Percentiles rank a stretch among this genome's conserved stretches.
These are phyloP conservation scores for Hirschioporus abietinus DNA, from an alignment of 768 basidiomycete genomes.

Conservation along the genomic window DNA sequence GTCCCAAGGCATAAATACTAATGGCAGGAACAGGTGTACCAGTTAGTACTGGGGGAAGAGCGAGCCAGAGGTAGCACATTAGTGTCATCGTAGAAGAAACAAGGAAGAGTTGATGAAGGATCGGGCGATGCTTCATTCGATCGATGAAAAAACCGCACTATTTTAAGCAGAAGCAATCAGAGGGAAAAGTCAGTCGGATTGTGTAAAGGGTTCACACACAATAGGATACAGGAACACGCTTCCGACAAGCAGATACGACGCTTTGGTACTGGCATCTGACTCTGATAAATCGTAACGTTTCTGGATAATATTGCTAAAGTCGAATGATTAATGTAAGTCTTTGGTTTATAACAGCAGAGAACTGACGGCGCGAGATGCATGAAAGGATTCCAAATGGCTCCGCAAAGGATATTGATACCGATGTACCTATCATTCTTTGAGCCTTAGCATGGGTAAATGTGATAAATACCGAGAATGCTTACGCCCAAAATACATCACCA, in stretches of 20 bases:
- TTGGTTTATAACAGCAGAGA: not conserved
- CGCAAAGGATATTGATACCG: slow-evolving; percentile 69
- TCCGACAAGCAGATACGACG: slow-evolving; percentile 68
- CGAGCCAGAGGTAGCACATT: slow-evolving; percentile 62
- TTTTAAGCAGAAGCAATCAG: not conserved
- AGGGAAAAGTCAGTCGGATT: not conserved
- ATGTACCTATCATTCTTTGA: slow-evolving; percentile 46
- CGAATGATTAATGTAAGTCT: not conserved
- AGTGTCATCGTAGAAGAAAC: slow-evolving; percentile 57
- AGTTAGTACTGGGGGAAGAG: slow-evolving; percentile 53
- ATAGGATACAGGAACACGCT: slow-evolving; percentile 66
- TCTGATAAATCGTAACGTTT: slow-evolving; percentile 59
- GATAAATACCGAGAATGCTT: slow-evolving; percentile 21
- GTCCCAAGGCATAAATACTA: slow-evolving; percentile 54
- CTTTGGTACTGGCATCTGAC: slow-evolving; percentile 52
- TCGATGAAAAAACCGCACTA: slow-evolving; percentile 69
- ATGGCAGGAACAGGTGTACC: slow-evolving; percentile 57
- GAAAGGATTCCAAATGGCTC: slow-evolving; percentile 74
- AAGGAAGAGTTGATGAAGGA: slow-evolving; percentile 53
- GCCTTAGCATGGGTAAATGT: not conserved
- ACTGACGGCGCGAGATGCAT: slow-evolving; percentile 69
- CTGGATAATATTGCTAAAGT: slow-evolving; percentile 63
- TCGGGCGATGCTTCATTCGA: slow-evolving; percentile 46
- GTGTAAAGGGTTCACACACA: slow-evolving; percentile 32
- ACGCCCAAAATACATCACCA: slow-evolving; percentile 79